Conservation (phyloP, 2,329 filamentous ascomycete genomes). For the Alternaria ethzedia region DNA sequence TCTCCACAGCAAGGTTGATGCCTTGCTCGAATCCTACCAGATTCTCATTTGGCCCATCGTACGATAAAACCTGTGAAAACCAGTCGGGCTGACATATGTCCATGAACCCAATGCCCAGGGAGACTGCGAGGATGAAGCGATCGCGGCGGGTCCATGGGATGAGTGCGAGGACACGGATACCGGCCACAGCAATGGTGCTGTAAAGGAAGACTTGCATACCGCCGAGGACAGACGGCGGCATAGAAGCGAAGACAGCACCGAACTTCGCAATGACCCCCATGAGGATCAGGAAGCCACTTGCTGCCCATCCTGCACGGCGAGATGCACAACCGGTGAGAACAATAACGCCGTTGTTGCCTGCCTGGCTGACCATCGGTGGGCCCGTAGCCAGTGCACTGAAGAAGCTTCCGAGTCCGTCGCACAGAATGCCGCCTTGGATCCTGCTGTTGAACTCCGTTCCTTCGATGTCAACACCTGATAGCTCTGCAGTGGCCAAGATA, state of each 20-base stretch:
- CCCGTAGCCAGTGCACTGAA: constrained; percentile 35
- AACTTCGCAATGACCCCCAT: constrained; percentile 40
- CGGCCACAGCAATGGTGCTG: constrained; percentile 35
- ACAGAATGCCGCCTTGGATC: constrained; percentile 36
- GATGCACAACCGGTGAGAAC: constrained; percentile 36
- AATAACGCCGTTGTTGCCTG: constrained; percentile 40
- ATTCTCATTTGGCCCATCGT: constrained; percentile 45
- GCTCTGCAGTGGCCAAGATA: constrained; percentile 36
- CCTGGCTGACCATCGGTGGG: constrained; percentile 38
- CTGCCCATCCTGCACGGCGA: constrained; percentile 37
- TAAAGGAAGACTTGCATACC: constrained; percentile 53
- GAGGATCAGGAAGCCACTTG: constrained; percentile 32
- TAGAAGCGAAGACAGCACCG: constrained; percentile 36
- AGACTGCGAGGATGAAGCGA: constrained; percentile 35
- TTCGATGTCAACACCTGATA: constrained; percentile 35
- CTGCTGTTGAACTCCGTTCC: constrained; percentile 35
- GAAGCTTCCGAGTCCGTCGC: constrained; percentile 36
- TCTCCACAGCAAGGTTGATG: constrained; percentile 51
- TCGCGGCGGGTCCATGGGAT: constrained; percentile 36
- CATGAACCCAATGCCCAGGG: constrained; percentile 39
- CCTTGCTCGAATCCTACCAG: constrained; percentile 52
- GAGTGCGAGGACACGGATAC: constrained; percentile 35
- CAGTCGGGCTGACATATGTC: constrained; percentile 50
- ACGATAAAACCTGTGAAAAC: constrained; percentile 50
- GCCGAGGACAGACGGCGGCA: constrained; percentile 51